These are phyloP conservation scores for Colletotrichum destructivum DNA, from an alignment of 2,329 filamentous ascomycete genomes.

Conservation along the genomic window DNA sequence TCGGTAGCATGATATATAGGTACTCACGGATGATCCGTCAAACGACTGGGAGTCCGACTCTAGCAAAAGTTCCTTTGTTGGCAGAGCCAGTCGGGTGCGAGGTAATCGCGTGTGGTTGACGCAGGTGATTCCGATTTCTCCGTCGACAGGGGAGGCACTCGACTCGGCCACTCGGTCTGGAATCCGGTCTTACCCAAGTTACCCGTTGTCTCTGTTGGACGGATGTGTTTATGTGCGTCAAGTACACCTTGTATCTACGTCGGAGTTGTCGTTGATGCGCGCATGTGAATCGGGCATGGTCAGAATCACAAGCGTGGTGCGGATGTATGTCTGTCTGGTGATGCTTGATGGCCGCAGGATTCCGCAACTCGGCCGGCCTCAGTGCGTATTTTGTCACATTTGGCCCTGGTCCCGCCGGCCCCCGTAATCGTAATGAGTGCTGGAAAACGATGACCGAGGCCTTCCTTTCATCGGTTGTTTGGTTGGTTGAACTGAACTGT, in stretches of 20 bases:
- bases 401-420: no score
- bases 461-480: background rate
- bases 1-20: background rate
- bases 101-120: background rate
- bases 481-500: background rate
- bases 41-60: background rate
- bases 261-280: background rate
- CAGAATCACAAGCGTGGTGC: background rate
- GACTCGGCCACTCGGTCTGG: background rate
- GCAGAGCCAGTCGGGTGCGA: background rate
- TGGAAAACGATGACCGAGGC: background rate
- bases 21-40: background rate
- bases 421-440: no score
- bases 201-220: no score
- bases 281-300: background rate
- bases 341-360: background rate
- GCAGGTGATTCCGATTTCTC: background rate
- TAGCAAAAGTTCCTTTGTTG: slow-evolving; percentile 4
- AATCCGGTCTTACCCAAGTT: background rate
- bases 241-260: background rate
- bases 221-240: no score
- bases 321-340: background rate
- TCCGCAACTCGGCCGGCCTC: background rate
- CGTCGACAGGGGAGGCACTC: background rate
- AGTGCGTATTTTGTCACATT: no score